These are phyloP conservation scores for Tylopilus sp. DNA, from an alignment of 768 basidiomycete genomes.

Conservation along the genomic window DNA sequence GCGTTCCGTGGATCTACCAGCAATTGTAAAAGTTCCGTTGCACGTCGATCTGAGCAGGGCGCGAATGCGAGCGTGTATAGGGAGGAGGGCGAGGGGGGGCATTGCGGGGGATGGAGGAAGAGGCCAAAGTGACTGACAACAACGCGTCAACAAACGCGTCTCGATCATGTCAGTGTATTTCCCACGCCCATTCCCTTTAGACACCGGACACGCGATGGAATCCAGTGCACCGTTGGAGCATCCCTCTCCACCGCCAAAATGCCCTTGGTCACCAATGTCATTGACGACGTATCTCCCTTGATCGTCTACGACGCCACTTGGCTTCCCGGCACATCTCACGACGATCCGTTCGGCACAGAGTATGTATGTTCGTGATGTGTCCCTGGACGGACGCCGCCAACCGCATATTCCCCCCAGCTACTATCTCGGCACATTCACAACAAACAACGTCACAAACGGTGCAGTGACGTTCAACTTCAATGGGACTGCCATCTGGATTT, in stretches of 20 bases:
- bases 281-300: slow-evolving; percentile 34
- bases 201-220: too few species aligned
- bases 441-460: slow-evolving; percentile 34
- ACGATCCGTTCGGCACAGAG: slow-evolving; percentile 14
- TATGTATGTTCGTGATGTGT: neutral
- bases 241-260: too few species aligned
- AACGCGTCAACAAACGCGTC: slow-evolving; percentile 26
- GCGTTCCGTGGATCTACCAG: slow-evolving; percentile 69
- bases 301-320: slow-evolving; percentile 27
- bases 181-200: slow-evolving; percentile 8
- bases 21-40: slow-evolving; percentile 50
- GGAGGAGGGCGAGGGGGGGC: slow-evolving; percentile 43
- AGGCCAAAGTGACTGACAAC: slow-evolving; percentile 41
- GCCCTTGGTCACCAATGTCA: slow-evolving; percentile 16
- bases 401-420: slow-evolving; percentile 28
- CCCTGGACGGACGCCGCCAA: too few species aligned
- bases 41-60: slow-evolving; percentile 71
- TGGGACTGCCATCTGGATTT: slow-evolving; percentile 47
- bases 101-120: slow-evolving; percentile 51
- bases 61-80: slow-evolving; percentile 59
- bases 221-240: too few species aligned
- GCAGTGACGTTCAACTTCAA: slow-evolving; percentile 43
- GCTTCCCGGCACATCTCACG: slow-evolving; percentile 14
- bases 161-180: slow-evolving; percentile 15
- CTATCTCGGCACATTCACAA: slow-evolving; percentile 38